Conservation (phyloP, 2,329 filamentous ascomycete species). For the Fusarium concolor region DNA sequence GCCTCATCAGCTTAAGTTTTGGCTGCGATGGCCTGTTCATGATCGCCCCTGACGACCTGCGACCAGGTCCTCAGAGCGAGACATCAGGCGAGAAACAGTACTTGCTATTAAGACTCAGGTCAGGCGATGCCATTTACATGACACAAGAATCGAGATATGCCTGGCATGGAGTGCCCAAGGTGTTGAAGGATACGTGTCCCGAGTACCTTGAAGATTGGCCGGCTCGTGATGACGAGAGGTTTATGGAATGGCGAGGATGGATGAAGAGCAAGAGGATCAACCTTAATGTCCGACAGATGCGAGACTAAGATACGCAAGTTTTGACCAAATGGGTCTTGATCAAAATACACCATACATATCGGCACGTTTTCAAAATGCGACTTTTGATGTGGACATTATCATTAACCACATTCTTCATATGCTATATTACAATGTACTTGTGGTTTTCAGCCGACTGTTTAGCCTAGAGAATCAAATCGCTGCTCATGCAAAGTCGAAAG, state of each 20-base stretch:
- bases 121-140: constrained; percentile 94
- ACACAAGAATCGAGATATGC: constrained; percentile 82
- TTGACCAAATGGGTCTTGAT: background rate
- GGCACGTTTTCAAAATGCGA: background rate
- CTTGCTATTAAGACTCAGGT: constrained; percentile 75
- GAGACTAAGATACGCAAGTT: constrained; percentile 54
- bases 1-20: constrained; percentile 85
- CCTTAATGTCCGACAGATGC: constrained; percentile 92
- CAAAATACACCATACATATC: background rate
- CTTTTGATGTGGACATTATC: background rate
- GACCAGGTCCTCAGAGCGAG: constrained; percentile 24
- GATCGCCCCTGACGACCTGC: constrained; percentile 70
- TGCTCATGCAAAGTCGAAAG: background rate
- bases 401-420: constrained; percentile 1
- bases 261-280: constrained; percentile 91
- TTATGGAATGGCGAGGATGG: constrained; percentile 83
- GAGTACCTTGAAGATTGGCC: constrained; percentile 81
- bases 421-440: background rate
- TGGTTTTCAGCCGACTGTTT: background rate
- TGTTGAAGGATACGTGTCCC: constrained; percentile 83
- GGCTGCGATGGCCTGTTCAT: constrained; percentile 93
- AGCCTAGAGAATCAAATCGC: background rate
- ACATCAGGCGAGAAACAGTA: constrained; percentile 57
- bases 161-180: constrained; percentile 95
- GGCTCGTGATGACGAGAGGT: constrained; percentile 59